Evolutionary conservation across 1,284 basidiomycete genomes (phyloP), one percentile per base, ranked within the genome.

Genomic region (Boletus sp.): DNA sequence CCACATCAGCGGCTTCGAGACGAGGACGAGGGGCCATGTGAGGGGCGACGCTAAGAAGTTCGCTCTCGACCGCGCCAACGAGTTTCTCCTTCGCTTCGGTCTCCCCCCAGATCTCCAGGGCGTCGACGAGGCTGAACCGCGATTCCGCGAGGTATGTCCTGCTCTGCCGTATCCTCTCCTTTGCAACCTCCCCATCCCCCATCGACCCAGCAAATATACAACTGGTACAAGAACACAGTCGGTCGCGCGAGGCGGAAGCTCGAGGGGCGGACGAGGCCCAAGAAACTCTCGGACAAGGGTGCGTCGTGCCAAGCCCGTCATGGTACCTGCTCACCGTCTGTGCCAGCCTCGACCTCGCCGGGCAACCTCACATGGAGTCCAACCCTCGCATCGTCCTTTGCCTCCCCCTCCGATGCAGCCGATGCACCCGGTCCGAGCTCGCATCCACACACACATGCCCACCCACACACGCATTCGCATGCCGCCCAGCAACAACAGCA

Each of bases 131-230:
- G 70, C 74, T 5, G 78, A 80, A 46, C 70, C 74, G 22, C 68
- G 75, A 44, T 80, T 80, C 59, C 75, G 74, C 53, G 80, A 81
- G 73, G 77, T 77, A 51, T 13, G 56, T 39, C 6, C 10, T 9
- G 10, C 29, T n/a, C 12, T 13, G n/a, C n/a, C n/a, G n/a, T 30
- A 13, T 4, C 8, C 25, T 5, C 34, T 5, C 12, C 22, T 16
- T 26, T 26, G 6, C 25, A 26, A 5, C 25, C n/a, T n/a, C n/a
- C n/a, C n/a, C n/a, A n/a, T n/a, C n/a, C n/a, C n/a, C n/a, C n/a
- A n/a, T n/a, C n/a, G n/a, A n/a, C n/a, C n/a, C 33, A 80, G 80
- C 78, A 81, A 75, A 78, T 81, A 50, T 81, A 81, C 66, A 82
- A 81, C 53, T 81, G 80, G 80, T 81, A 79, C 66, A 82, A 81